phyloP scores from a whole-genome alignment of 441 rosid genomes.

The Adansonia grandidieri region DNA sequence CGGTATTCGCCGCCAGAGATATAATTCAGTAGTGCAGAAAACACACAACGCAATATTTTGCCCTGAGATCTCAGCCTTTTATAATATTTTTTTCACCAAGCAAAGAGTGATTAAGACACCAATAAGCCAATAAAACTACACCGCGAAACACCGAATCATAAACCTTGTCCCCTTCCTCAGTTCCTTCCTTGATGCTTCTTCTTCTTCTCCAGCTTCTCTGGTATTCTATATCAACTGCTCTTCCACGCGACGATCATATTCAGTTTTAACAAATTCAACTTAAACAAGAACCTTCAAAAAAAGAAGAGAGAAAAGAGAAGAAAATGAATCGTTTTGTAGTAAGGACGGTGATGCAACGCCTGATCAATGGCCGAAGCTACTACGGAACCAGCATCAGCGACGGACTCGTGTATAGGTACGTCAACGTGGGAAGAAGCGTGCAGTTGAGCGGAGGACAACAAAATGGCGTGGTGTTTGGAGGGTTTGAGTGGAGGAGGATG shows the following conservation, averaged over 20 bases:
- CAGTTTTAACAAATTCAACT: background rate
- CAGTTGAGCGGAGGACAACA: background rate
- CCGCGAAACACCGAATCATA: background rate
- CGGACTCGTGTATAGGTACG: background rate
- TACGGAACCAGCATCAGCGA: background rate
- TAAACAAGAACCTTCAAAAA: background rate
- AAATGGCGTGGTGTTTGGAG: conserved; percentile 12
- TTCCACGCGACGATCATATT: background rate
- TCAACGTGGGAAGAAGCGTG: background rate
- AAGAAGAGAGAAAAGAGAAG: no score
- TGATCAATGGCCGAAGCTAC: conserved; percentile 25
- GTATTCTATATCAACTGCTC: background rate
- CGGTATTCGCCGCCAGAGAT: background rate
- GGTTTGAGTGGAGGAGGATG: conserved; percentile 39
- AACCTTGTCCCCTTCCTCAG: no score
- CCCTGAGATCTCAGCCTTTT: no score
- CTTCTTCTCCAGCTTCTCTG: background rate
- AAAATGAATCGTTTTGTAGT: conserved; percentile 35
- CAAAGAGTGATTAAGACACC: background rate
- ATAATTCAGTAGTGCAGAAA: background rate
- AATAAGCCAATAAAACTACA: background rate
- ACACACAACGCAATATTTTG: background rate
- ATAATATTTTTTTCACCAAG: background rate
- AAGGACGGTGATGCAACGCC: conserved; percentile 34
- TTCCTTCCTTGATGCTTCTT: background rate